phyloP scores from a whole-genome alignment of 495 filamentous ascomycete species.

The Talaromyces adpressus region DNA sequence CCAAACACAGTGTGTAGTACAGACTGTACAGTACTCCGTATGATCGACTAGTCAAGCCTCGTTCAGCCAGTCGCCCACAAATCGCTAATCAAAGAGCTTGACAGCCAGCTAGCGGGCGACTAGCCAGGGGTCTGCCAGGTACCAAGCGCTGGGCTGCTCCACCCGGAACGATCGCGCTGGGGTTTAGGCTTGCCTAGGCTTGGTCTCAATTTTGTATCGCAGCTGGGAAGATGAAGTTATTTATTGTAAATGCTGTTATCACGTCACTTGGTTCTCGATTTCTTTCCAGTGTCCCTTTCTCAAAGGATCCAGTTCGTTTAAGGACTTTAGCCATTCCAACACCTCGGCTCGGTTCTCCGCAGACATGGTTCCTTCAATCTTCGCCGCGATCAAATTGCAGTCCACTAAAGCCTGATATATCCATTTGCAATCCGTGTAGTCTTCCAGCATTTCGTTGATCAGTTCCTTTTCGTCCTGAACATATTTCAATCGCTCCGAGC shows the following conservation, averaged over 20 bases:
- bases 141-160: not conserved
- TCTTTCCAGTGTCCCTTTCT: constrained; percentile 63
- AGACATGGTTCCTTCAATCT: constrained; percentile 26
- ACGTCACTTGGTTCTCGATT: constrained; percentile 29
- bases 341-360: constrained; percentile 39
- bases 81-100: not conserved
- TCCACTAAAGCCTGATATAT: constrained; percentile 73
- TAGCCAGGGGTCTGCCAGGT: not conserved
- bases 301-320: constrained; percentile 63
- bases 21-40: not conserved
- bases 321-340: constrained; percentile 52
- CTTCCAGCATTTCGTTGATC: constrained; percentile 66
- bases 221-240: not conserved
- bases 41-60: not conserved
- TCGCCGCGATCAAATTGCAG: constrained; percentile 35
- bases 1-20: not conserved
- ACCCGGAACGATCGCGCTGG: not conserved
- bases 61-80: not conserved
- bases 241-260: not conserved
- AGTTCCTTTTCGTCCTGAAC: constrained; percentile 59
- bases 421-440: constrained; percentile 69
- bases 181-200: not conserved
- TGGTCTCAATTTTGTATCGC: not conserved
- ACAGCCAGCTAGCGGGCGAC: not conserved
- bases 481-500: constrained; percentile 56